Conservation (phyloP, 2,329 filamentous ascomycete species). For the Phaeophleospora eucalypticola region DNA sequence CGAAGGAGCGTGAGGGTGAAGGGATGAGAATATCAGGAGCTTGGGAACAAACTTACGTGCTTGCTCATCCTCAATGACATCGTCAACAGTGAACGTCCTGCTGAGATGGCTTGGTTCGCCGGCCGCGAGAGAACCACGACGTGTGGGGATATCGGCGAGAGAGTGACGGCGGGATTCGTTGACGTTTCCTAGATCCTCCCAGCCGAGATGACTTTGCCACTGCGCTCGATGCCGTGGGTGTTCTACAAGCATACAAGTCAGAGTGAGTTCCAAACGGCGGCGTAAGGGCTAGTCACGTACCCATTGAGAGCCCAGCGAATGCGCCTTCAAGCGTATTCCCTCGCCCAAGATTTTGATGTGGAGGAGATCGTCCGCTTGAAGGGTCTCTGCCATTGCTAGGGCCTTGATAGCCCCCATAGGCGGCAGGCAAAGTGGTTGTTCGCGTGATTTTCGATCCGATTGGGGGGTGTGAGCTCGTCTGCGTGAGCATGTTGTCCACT, state of each 20-base stretch:
- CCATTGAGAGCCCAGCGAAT: slow-evolving; percentile 27
- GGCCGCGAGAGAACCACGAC: slow-evolving; percentile 33
- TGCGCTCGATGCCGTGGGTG: slow-evolving; percentile 36
- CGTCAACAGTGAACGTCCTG: slow-evolving; percentile 19
- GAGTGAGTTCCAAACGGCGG: no score
- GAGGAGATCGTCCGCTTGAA: slow-evolving; percentile 17
- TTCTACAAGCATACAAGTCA: slow-evolving; percentile 17
- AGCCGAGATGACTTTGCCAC: slow-evolving; percentile 69
- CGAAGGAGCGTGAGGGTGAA: background rate
- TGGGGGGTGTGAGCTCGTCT: slow-evolving; percentile 31
- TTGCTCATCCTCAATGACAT: slow-evolving; percentile 15
- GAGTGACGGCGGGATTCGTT: slow-evolving; percentile 76
- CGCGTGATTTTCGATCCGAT: slow-evolving; percentile 29
- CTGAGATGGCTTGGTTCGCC: slow-evolving; percentile 21
- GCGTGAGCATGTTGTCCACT: slow-evolving; percentile 25
- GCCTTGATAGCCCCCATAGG: slow-evolving; percentile 14
- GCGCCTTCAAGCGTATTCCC: slow-evolving; percentile 25
- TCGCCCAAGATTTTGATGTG: slow-evolving; percentile 12
- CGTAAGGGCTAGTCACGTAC: slow-evolving; percentile 22
- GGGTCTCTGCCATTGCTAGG: slow-evolving; percentile 19
- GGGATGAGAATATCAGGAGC: background rate
- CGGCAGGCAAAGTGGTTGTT: slow-evolving; percentile 28
- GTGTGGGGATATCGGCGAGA: slow-evolving; percentile 53
- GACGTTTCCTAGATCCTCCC: slow-evolving; percentile 57
- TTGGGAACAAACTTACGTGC: slow-evolving; percentile 14